These are phyloP conservation scores for Conticribra weissflogii DNA, from an alignment of 108 stramenopile genomes.

Conservation along the genomic window DNA sequence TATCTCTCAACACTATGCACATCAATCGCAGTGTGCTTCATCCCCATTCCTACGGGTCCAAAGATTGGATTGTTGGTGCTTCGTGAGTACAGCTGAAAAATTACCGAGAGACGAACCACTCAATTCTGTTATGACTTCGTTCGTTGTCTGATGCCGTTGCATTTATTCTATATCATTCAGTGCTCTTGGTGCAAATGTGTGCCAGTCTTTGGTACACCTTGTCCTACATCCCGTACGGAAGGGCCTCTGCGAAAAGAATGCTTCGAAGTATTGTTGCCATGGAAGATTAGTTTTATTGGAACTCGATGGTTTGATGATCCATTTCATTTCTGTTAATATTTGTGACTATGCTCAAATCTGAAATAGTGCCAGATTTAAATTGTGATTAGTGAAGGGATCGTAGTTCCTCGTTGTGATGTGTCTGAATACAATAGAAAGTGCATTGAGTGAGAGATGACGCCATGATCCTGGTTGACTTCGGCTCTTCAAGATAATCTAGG, in stretches of 20 bases:
- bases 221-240: constrained; percentile 83
- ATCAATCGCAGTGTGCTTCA: constrained; percentile 73
- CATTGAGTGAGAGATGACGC: no score
- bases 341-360: no score
- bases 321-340: no score
- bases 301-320: no score
- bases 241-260: constrained; percentile 50
- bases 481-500: no score
- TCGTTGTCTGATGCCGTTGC: not conserved
- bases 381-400: no score
- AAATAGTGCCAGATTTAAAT: no score
- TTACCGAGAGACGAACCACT: not conserved
- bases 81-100: constrained; percentile 30
- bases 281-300: constrained; percentile 29
- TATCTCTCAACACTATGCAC: constrained; percentile 68
- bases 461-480: no score
- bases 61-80: constrained; percentile 63
- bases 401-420: no score
- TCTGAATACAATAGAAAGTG: no score
- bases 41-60: constrained; percentile 55
- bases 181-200: constrained; percentile 67
- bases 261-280: constrained; percentile 13
- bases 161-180: constrained; percentile 1
- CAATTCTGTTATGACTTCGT: not conserved
- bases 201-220: constrained; percentile 83